Evolutionary conservation across 768 basidiomycete species (phyloP).

Genomic region (Wakefieldia striispora): DNA sequence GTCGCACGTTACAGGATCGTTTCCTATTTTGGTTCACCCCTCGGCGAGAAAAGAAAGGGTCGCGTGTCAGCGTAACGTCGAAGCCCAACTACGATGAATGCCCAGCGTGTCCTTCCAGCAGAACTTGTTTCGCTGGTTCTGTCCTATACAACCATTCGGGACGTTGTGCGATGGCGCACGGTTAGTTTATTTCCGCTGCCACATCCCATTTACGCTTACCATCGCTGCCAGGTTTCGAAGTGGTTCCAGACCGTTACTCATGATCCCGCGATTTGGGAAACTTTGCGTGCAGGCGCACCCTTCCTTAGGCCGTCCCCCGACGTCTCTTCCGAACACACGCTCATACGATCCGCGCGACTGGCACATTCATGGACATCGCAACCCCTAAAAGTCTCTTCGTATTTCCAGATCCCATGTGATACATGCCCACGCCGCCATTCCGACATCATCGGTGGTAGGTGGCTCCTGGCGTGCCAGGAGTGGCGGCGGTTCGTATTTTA

Average conservation of each 20-base stretch:
- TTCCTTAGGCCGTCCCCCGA: background rate
- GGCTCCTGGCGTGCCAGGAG: constrained; percentile 1
- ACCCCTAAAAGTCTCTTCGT: background rate
- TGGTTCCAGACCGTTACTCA: background rate
- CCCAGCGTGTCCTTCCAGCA: too few relatives aligned
- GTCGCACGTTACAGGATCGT: too few relatives aligned
- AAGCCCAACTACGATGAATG: too few relatives aligned
- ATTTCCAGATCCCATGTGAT: background rate
- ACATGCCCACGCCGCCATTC: background rate
- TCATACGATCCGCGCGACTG: background rate
- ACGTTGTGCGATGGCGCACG: too few relatives aligned
- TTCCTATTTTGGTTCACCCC: too few relatives aligned
- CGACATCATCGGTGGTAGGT: background rate
- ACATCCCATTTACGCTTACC: too few relatives aligned
- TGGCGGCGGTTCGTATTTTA: background rate
- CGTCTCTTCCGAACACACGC: too few relatives aligned
- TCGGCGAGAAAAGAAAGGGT: too few relatives aligned
- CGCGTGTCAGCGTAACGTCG: too few relatives aligned
- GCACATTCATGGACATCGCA: background rate
- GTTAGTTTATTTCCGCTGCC: too few relatives aligned
- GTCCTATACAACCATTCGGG: too few relatives aligned
- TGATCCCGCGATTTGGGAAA: background rate
- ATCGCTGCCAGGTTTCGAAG: background rate
- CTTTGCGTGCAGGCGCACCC: background rate
- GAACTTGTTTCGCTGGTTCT: too few relatives aligned